These are phyloP conservation scores for Diaporthe amygdali DNA, from an alignment of 2,329 filamentous ascomycete species.

Conservation along the genomic window DNA sequence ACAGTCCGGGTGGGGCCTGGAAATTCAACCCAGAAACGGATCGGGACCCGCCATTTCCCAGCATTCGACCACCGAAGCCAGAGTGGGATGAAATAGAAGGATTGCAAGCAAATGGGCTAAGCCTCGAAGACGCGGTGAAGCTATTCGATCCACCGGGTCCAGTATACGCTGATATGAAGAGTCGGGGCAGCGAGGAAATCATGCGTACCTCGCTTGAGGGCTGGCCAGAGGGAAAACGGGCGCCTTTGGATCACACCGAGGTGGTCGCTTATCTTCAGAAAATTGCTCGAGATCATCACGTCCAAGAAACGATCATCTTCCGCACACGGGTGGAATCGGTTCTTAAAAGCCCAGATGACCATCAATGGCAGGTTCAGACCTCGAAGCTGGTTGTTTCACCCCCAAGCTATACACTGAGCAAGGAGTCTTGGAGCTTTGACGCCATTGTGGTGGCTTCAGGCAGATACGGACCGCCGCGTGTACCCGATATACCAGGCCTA, in stretches of 20 bases:
- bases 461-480: conserved; percentile 43
- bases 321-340: not conserved
- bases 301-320: not conserved
- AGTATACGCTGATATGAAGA: not conserved
- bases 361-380: not conserved
- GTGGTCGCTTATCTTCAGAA: not conserved
- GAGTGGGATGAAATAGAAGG: not conserved
- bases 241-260: not conserved
- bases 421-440: conserved; percentile 42
- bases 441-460: conserved; percentile 45
- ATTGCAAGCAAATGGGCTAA: not conserved
- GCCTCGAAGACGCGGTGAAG: not conserved
- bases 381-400: not conserved
- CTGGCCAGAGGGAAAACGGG: not conserved
- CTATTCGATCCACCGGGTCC: not conserved
- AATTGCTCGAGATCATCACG: not conserved
- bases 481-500: conserved; percentile 45
- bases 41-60: not conserved
- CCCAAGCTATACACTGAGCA: conserved; percentile 44
- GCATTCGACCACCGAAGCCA: not conserved
- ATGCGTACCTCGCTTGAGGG: not conserved
- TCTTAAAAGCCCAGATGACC: not conserved
- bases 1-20: not conserved
- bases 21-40: not conserved
- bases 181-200: not conserved